These are phyloP conservation scores for Cutaneotrichosporon cyanovorans DNA, from an alignment of 1,284 basidiomycete genomes.

Conservation along the genomic window DNA sequence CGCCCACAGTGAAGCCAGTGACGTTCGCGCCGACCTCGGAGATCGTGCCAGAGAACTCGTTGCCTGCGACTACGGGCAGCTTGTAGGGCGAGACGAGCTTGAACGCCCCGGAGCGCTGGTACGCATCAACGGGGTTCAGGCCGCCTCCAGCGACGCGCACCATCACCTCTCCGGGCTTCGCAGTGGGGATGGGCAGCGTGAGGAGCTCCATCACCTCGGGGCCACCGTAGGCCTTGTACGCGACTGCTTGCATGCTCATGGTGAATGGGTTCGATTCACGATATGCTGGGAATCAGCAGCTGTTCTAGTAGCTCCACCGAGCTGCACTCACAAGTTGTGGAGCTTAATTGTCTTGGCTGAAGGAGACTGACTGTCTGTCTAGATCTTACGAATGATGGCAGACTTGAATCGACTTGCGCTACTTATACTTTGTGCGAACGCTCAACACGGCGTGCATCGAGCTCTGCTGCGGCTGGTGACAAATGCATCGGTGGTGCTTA, in stretches of 20 bases:
- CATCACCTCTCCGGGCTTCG: constrained; percentile 9
- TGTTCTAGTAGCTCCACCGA: too few relatives aligned
- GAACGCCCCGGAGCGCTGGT: constrained; percentile 12
- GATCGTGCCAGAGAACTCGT: constrained; percentile 48
- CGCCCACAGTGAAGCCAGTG: constrained; percentile 38
- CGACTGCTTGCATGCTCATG: constrained; percentile 18
- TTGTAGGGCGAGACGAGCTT: constrained; percentile 18
- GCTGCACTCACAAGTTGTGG: too few relatives aligned
- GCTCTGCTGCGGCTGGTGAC: too few relatives aligned
- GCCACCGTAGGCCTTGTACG: constrained; percentile 18
- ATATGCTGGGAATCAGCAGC: too few relatives aligned
- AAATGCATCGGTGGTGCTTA: too few relatives aligned
- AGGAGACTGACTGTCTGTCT: too few relatives aligned
- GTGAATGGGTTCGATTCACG: too few relatives aligned
- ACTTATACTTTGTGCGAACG: too few relatives aligned
- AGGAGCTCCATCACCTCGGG: constrained; percentile 11
- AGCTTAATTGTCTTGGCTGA: too few relatives aligned
- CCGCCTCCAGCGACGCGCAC: constrained; percentile 8
- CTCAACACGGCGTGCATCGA: too few relatives aligned
- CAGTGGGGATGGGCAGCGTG: constrained; percentile 7
- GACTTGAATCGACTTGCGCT: too few relatives aligned
- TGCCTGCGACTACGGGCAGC: constrained; percentile 10
- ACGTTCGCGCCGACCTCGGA: constrained; percentile 32
- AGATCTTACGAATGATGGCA: too few relatives aligned
- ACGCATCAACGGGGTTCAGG: constrained; percentile 37